phyloP scores from a whole-genome alignment of 1,284 basidiomycete species.

The Abortiporus biennis region DNA sequence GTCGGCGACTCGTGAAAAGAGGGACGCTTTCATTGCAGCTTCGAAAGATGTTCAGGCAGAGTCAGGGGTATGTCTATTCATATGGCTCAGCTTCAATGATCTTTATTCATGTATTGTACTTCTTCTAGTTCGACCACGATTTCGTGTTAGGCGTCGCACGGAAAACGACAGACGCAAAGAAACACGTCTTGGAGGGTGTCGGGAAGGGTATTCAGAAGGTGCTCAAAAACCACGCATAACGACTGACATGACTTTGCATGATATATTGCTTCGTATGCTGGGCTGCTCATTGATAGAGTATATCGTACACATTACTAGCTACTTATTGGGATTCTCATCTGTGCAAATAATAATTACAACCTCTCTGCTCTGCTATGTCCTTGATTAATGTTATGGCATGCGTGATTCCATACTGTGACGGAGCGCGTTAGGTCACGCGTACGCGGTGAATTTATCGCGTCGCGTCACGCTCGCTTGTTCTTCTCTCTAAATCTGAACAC shows the following conservation, averaged over 20 bases:
- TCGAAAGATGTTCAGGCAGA: constrained; percentile 36
- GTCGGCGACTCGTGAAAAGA: constrained; percentile 44
- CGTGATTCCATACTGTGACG: too few species aligned
- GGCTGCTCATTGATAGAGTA: neutral
- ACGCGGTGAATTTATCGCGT: too few species aligned
- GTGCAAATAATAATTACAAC: neutral
- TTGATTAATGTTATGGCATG: too few species aligned
- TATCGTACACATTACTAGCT: neutral
- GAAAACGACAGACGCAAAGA: constrained; percentile 60
- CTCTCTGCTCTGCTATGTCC: too few species aligned
- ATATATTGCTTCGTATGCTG: neutral
- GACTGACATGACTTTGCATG: neutral
- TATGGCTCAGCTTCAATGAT: neutral
- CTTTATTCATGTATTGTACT: constrained; percentile 1
- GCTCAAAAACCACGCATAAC: constrained; percentile 35
- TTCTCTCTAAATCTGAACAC: too few species aligned
- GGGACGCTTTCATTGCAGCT: constrained; percentile 44
- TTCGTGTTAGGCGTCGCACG: constrained; percentile 57
- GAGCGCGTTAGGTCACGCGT: too few species aligned
- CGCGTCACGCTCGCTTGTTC: too few species aligned
- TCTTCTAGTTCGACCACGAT: constrained; percentile 58
- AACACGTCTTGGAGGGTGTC: constrained; percentile 64
- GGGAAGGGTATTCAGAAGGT: constrained; percentile 60
- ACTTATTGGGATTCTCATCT: neutral
- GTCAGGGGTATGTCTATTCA: constrained; percentile 34